A percentile compares a stretch with the other conserved stretches of the same genome.
phyloP scores from a whole-genome alignment of 2,329 filamentous ascomycete genomes.

The Ramularia endophylla region DNA sequence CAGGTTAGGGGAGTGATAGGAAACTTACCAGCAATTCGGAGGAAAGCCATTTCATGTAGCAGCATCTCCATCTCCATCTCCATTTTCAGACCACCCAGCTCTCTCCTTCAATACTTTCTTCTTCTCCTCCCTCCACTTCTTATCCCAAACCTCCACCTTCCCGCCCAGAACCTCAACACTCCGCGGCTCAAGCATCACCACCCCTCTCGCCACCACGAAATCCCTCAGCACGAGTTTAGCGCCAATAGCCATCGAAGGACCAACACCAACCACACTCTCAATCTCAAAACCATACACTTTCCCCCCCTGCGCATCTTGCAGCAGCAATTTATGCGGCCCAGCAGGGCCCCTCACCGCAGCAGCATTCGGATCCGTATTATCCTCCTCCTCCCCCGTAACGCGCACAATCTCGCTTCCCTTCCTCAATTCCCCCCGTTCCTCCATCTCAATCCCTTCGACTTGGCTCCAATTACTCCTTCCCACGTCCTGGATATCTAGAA shows the following conservation, averaged over 20 bases:
- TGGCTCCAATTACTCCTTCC: slow-evolving; percentile 77
- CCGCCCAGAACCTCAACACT: slow-evolving; percentile 74
- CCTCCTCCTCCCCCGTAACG: slow-evolving; percentile 53
- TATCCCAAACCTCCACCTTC: slow-evolving; percentile 76
- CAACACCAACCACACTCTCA: slow-evolving; percentile 57
- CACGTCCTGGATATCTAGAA: slow-evolving; percentile 82
- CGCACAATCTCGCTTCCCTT: slow-evolving; percentile 77
- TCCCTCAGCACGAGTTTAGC: slow-evolving; percentile 70
- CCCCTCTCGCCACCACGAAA: slow-evolving; percentile 64
- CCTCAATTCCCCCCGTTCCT: slow-evolving; percentile 66
- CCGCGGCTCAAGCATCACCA: slow-evolving; percentile 68
- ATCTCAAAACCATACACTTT: slow-evolving; percentile 70
- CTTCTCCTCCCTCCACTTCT: slow-evolving; percentile 65
- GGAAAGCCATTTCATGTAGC: neutral
- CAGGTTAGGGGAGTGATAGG: neutral
- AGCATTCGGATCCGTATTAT: slow-evolving; percentile 28
- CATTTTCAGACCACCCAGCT: slow-evolving; percentile 20
- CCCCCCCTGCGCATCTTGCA: slow-evolving; percentile 72
- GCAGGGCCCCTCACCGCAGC: slow-evolving; percentile 22
- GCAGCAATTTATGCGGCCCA: slow-evolving; percentile 69
- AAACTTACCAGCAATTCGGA: slow-evolving; percentile 1
- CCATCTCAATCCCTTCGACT: slow-evolving; percentile 71
- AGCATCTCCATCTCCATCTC: slow-evolving; percentile 7
- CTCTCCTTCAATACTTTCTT: slow-evolving; percentile 60
- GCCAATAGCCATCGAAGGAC: slow-evolving; percentile 62